Conservation (phyloP, 2,329 filamentous ascomycete species). For the Pseudogymnoascus sp. region DNA sequence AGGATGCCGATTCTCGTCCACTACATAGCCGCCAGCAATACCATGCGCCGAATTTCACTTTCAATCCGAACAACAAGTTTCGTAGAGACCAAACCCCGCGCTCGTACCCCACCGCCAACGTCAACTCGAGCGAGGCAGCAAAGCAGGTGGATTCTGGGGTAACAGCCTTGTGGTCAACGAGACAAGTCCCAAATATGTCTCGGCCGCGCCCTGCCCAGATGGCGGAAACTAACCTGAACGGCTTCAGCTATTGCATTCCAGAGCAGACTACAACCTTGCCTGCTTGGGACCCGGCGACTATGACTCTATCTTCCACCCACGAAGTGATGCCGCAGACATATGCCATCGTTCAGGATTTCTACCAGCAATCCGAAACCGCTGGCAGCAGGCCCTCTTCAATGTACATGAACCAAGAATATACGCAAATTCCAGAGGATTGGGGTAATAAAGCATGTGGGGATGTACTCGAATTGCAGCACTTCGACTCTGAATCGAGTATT, state of each 20-base stretch:
- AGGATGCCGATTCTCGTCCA: conserved; percentile 30
- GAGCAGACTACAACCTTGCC: conserved; percentile 45
- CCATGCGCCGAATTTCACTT: conserved; percentile 42
- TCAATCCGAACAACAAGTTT: conserved; percentile 41
- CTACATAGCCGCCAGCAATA: conserved; percentile 38
- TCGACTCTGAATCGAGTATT: conserved; percentile 51
- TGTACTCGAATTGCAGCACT: conserved; percentile 43
- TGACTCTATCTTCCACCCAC: conserved; percentile 42
- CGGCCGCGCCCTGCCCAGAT: conserved; percentile 50
- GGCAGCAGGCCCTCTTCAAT: conserved; percentile 35
- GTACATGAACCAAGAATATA: conserved; percentile 9
- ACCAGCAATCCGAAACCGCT: conserved; percentile 41
- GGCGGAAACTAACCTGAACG: conserved; percentile 37
- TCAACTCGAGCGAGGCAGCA: conserved; percentile 44
- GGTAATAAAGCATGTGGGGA: conserved; percentile 50
- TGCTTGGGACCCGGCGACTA: conserved; percentile 48
- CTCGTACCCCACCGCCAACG: conserved; percentile 38
- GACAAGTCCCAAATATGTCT: conserved; percentile 39
- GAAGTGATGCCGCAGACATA: conserved; percentile 46
- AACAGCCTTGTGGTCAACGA: conserved; percentile 47
- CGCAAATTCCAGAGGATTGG: conserved; percentile 36
- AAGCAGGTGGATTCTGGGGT: conserved; percentile 40
- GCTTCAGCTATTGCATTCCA: conserved; percentile 49
- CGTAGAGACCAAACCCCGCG: conserved; percentile 37
- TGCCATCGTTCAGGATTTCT: conserved; percentile 51